Percentiles rank a stretch among this genome's conserved stretches.
These are phyloP conservation scores for Coemansia sp. DNA, from an alignment of 192 early-diverging fungal genomes.

Conservation along the genomic window DNA sequence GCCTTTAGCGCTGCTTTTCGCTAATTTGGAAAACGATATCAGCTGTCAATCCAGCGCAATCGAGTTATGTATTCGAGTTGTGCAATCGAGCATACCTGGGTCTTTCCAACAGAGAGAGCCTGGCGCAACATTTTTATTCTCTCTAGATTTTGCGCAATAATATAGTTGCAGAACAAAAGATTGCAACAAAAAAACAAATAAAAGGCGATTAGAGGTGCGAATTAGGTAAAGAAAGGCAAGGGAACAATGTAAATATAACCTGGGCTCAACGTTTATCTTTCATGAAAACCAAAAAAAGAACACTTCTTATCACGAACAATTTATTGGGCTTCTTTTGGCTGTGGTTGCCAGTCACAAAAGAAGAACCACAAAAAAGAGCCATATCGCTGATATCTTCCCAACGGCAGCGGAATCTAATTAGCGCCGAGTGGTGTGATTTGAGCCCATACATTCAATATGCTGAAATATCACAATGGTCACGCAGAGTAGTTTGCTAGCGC, in stretches of 20 bases:
- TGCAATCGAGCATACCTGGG: slow-evolving; percentile 41
- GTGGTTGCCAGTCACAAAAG: not conserved
- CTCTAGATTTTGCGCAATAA: not conserved
- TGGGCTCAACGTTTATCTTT: too few species aligned
- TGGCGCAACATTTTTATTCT: slow-evolving; percentile 45
- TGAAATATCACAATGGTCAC: not conserved
- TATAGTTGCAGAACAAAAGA: not conserved
- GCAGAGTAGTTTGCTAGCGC: not conserved
- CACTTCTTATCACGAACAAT: too few species aligned
- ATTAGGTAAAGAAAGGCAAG: slow-evolving; percentile 1
- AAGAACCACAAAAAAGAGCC: not conserved
- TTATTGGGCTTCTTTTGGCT: too few species aligned
- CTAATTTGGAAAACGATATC: too few species aligned
- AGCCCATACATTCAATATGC: not conserved
- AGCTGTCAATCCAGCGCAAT: not conserved
- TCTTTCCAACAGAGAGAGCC: slow-evolving; percentile 45
- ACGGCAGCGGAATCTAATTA: too few species aligned
- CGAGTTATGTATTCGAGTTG: not conserved
- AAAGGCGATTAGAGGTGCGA: slow-evolving; percentile 8
- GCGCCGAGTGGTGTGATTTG: not conserved
- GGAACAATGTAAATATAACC: not conserved
- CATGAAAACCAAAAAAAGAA: too few species aligned
- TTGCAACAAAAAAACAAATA: not conserved
- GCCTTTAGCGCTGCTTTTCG: not conserved
- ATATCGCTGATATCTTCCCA: not conserved